Conservation (phyloP, 768 basidiomycete genomes). For the Leccinum obscurum region DNA sequence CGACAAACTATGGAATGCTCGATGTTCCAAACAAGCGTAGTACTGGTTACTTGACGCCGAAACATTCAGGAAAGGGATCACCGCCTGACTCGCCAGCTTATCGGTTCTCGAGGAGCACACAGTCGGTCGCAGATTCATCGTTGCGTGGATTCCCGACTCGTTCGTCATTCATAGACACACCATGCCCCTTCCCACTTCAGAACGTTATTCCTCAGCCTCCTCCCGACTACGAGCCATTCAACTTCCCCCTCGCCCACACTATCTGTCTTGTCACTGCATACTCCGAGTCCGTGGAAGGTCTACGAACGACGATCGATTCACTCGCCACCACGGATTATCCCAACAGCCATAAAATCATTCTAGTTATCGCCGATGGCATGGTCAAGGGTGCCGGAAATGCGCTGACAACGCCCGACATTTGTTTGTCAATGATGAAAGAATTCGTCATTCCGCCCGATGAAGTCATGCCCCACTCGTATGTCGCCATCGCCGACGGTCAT, state of each 20-base stretch:
- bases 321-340: conserved; percentile 98
- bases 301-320: conserved; percentile 97
- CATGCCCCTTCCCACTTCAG: conserved; percentile 90
- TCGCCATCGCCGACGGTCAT: conserved; percentile 99
- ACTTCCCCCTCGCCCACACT: conserved; percentile 90
- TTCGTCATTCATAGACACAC: conserved; percentile 61
- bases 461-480: conserved; percentile 93
- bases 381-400: conserved; percentile 93
- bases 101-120: conserved; percentile 78
- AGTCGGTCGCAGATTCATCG: conserved; percentile 59
- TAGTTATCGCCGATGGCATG: conserved; percentile 98
- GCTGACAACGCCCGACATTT: conserved; percentile 91
- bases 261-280: conserved; percentile 98
- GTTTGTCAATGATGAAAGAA: conserved; percentile 96
- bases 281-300: conserved; percentile 94
- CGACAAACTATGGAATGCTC: conserved; percentile 66
- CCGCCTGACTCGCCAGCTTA: conserved; percentile 73
- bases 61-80: conserved; percentile 49
- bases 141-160: conserved; percentile 34
- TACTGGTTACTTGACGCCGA: conserved; percentile 48
- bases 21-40: conserved; percentile 65
- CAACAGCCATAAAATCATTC: conserved; percentile 92
- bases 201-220: conserved; percentile 94
- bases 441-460: conserved; percentile 77
- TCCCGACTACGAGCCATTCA: conserved; percentile 90